Percentiles rank a stretch among this genome's conserved stretches.
phyloP scores from a whole-genome alignment of 208 protist genomes.

The Crithidia mellificae region DNA sequence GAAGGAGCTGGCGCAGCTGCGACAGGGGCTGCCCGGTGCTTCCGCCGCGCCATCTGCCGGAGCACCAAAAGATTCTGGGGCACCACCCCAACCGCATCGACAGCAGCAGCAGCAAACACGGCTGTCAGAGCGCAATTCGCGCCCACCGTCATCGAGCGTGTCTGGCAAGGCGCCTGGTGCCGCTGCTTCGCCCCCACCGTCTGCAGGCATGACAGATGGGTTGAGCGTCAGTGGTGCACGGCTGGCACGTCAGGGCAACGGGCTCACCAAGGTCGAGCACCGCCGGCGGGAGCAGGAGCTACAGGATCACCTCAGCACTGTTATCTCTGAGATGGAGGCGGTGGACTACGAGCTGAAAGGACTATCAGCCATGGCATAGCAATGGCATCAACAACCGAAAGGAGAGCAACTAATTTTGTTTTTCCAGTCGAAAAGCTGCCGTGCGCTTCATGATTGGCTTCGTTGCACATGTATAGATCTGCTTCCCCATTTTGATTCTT shows the following conservation, averaged over 20 bases:
- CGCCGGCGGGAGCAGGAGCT: conserved; percentile 55
- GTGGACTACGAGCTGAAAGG: conserved; percentile 60
- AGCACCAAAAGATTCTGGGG: neutral
- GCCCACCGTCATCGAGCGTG: neutral
- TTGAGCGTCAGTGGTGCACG: conserved; percentile 8
- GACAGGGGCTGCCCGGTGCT: conserved; percentile 6
- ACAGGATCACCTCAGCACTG: conserved; percentile 40
- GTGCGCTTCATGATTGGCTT: too few species aligned
- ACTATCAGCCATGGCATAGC: conserved; percentile 16
- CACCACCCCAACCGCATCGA: too few species aligned
- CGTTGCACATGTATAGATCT: too few species aligned
- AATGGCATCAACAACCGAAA: too few species aligned
- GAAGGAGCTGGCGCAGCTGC: conserved; percentile 55
- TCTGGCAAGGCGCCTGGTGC: neutral
- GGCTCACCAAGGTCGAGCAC: conserved; percentile 42
- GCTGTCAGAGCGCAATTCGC: conserved; percentile 8
- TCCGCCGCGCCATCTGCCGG: neutral
- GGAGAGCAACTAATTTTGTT: neutral
- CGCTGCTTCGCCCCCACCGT: neutral
- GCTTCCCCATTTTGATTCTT: too few species aligned
- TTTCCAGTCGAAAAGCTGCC: too few species aligned
- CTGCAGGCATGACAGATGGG: neutral
- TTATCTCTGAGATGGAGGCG: conserved; percentile 69
- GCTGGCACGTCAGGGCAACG: conserved; percentile 9
- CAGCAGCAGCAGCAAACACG: conserved; percentile 8